Base-by-base conservation (phyloP, 805 yeast genomes). In the Teunomyces kruisii region DNA sequence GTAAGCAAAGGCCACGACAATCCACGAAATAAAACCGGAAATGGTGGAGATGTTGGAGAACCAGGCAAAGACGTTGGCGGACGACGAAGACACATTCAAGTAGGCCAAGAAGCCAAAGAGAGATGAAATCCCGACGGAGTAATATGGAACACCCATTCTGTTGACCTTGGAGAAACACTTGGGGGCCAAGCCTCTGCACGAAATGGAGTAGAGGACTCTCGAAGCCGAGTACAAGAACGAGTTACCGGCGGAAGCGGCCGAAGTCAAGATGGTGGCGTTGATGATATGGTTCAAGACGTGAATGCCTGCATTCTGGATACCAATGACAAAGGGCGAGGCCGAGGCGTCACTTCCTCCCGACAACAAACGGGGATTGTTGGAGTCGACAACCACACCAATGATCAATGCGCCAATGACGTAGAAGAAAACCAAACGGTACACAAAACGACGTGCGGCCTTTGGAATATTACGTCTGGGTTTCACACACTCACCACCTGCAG, bases 241-340 rank as follows among this genome's bases (percentile, higher is more conserved):
- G 51, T 73, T 72, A 50, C 77, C 80, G 40, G 67, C 71, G 6
- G 74, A 68, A 15, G 72, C 67, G 9, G 85, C 86, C 37, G 86
- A 80, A 4, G 88, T 73, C 44, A 89, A 72, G 44, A 89, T 75
- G 26, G 88, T 78, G 1, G 80, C 95, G 64, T 90, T 90, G 46
- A 90, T 89, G 48, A 89, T 75, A 57, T 84, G 79, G 27, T 95
- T 95, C 39, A 88, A 70, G 0, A 78, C 83, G 28, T 70, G 78
- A 43, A 89, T 84, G 1, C 79, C 76, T 56, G 88, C 67, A 44
- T 73, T 75, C 64, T 75, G 76, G 89, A 89, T 88, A 2, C 92
- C 92, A 55, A 89, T 80, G 42, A 87, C 94, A 56, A 84, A 88
- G 0, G 96, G 94, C 14, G 90, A 82, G 19, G 86, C 86, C 53